These are phyloP conservation scores for Rhododendron ovatum DNA, from an alignment of 148 eudicot genomes.

Conservation along the genomic window DNA sequence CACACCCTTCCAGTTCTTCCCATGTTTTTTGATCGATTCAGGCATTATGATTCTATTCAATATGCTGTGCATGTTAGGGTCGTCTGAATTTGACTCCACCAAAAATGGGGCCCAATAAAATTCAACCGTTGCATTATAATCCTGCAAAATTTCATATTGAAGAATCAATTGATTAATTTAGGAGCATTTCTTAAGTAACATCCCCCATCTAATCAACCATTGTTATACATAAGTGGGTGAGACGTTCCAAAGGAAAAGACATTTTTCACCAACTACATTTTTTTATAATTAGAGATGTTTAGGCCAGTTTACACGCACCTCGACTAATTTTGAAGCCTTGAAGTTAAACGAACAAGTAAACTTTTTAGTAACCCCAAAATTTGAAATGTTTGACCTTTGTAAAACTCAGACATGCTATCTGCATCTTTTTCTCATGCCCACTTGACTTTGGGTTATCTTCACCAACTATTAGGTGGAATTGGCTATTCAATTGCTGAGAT, in stretches of 20 bases:
- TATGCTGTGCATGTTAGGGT: constrained; percentile 80
- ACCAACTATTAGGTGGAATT: constrained; percentile 6
- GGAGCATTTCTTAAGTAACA: neutral
- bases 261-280: constrained; percentile 3
- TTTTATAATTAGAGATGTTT: too few species aligned
- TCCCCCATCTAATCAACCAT: neutral
- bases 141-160: constrained; percentile 38
- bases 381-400: too few species aligned
- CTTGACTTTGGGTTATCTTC: neutral
- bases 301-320: neutral
- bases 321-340: neutral
- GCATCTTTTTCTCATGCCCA: too few species aligned
- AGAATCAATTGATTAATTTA: neutral
- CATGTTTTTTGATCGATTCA: constrained; percentile 70
- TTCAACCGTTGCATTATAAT: constrained; percentile 90
- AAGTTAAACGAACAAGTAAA: too few species aligned
- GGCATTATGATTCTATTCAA: constrained; percentile 86
- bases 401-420: neutral
- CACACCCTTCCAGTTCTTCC: constrained; percentile 67
- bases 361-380: neutral
- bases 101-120: constrained; percentile 98
- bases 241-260: neutral
- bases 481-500: neutral
- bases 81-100: constrained; percentile 94
- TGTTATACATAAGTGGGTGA: neutral